Evolutionary conservation across 2,329 filamentous ascomycete genomes (phyloP), one percentile per base, ranked within the genome.

Genomic region (Aspergillus alliaceus): DNA sequence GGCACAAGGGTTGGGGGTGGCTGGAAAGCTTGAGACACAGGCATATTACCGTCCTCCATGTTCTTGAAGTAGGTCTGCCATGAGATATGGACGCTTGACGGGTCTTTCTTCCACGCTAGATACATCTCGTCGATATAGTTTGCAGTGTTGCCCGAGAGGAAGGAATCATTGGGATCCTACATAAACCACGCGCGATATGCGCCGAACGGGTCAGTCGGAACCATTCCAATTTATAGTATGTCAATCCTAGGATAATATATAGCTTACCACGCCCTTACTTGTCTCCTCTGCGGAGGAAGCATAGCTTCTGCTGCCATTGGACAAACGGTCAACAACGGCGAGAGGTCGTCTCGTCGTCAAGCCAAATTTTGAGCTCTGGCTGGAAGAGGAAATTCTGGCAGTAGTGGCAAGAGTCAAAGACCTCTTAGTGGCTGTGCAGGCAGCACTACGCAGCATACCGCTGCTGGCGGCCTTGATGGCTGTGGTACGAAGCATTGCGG

Each of bases 71-170:
- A 99, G 74, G 96, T 88, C 81, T 96, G 93, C 95, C 95, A 99
- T 75, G 95, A 99, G 69, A 96, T 84, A 79, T 99, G 95, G 58
- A 99, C 95, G 73, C 91, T 96, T 69, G 87, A 85, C 52, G 95
- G 93, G 69, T 99, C 92, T 64, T 90, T 83, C 80, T 93, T 96
- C 95, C 95, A 99, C 75, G 93, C 88, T 81, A 97, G 82, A 79
- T 99, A 99, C 95, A 99, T 99, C 82, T 97, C 95, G 77, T 99
- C 95, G 75, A 99, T 91, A 81, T 99, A 99, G 82, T 96, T 97
- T 78, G 95, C 95, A 59, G 93, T 95, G 82, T 91, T 98, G 66
- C 95, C 95, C 63, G 92, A 91, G 60, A 99, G 85, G 84, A 99
- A 99, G 80, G 88, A 96, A 79, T 99, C 95, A 77, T 90, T 96